A percentile compares a stretch with the other conserved stretches of the same genome.
phyloP scores from a whole-genome alignment of 352 stramenopile species.

The Phytophthora vignae region DNA sequence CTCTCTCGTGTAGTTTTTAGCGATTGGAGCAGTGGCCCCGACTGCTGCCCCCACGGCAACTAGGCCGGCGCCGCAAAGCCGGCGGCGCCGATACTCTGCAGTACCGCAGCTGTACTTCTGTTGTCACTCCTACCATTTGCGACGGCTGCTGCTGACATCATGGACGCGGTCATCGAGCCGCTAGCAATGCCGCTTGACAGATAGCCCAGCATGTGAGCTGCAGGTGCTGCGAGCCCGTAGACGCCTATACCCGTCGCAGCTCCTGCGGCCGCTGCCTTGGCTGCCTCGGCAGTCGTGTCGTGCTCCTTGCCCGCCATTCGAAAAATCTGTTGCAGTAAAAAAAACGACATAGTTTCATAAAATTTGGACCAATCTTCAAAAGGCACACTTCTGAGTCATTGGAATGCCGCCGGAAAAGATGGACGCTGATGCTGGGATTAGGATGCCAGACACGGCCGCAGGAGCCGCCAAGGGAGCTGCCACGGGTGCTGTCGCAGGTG shows the following conservation, averaged over 20 bases:
- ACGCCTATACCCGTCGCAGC: not conserved
- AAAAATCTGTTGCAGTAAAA: no score
- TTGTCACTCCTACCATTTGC: constrained; percentile 51
- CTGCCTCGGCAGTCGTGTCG: not conserved
- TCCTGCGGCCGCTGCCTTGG: not conserved
- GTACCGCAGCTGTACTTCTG: constrained; percentile 44
- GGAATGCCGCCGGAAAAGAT: not conserved
- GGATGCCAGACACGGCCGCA: not conserved
- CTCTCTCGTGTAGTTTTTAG: not conserved
- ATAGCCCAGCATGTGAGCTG: not conserved
- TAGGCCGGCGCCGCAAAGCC: constrained; percentile 44
- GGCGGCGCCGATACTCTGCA: constrained; percentile 60
- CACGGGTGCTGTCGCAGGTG: not conserved
- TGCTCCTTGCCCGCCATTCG: not conserved
- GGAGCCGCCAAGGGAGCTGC: not conserved
- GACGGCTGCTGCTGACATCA: constrained; percentile 66
- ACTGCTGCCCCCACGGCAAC: constrained; percentile 23
- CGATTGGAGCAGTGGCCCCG: constrained; percentile 12
- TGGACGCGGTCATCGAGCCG: constrained; percentile 51
- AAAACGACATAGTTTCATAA: no score
- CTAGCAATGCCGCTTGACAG: constrained; percentile 40
- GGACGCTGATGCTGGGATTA: not conserved
- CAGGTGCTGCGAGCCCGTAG: not conserved
- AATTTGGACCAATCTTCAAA: no score
- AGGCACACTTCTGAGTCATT: no score